Conservation (phyloP, 192 early-diverging fungal species). For the Phlyctochytrium planicorne region DNA sequence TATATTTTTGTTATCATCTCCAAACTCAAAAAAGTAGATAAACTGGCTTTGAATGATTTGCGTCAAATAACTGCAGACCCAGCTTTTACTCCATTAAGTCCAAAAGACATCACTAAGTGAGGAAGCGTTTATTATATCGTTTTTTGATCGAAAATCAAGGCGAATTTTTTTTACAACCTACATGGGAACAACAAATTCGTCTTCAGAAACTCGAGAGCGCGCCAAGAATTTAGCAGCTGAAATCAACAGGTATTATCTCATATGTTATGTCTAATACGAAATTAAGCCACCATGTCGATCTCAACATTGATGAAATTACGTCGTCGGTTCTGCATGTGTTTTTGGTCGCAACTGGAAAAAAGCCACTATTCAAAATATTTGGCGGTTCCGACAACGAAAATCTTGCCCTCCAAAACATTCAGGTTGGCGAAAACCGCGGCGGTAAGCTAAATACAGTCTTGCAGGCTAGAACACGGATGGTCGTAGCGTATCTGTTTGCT, state of each 20-base stretch:
- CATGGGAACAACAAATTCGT: constrained; percentile 94
- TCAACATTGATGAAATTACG: constrained; percentile 86
- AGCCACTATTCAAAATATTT: constrained; percentile 76
- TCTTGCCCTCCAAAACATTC: constrained; percentile 95
- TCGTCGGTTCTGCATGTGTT: constrained; percentile 76
- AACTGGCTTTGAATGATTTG: constrained; percentile 73
- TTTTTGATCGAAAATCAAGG: background rate
- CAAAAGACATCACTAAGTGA: constrained; percentile 82
- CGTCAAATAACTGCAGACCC: constrained; percentile 56
- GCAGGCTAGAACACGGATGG: constrained; percentile 90
- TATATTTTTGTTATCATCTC: constrained; percentile 24
- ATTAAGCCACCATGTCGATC: constrained; percentile 81
- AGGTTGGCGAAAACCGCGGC: constrained; percentile 38
- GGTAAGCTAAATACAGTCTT: background rate
- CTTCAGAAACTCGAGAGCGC: constrained; percentile 76
- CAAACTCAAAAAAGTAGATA: constrained; percentile 40
- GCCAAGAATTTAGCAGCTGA: constrained; percentile 73
- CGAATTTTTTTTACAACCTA: constrained; percentile 90
- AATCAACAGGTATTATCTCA: constrained; percentile 65
- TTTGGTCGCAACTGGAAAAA: constrained; percentile 65
- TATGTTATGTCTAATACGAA: background rate
- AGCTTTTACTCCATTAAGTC: constrained; percentile 68
- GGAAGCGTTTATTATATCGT: background rate
- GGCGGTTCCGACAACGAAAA: constrained; percentile 88
- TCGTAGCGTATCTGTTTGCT: constrained; percentile 92